Percentiles rank a stretch among this genome's conserved stretches.
Conservation (phyloP, 495 filamentous ascomycete genomes). For the Clavariopsis aquatica region DNA sequence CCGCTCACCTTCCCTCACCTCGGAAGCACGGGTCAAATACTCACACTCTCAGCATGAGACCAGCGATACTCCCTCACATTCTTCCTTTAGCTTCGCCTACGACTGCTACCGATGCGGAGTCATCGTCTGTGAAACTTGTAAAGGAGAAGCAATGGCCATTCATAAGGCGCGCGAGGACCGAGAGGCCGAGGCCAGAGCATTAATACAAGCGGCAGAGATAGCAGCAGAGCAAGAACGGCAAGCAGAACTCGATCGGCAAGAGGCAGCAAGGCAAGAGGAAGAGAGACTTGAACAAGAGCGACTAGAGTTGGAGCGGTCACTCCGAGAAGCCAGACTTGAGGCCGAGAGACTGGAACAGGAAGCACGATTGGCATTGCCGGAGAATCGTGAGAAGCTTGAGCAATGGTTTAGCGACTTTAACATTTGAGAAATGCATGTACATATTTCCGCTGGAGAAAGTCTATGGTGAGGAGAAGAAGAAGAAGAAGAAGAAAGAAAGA, state of each 20-base stretch:
- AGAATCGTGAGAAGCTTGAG: neutral
- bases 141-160: conserved; percentile 2
- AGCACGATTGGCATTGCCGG: neutral
- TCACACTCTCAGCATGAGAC: neutral
- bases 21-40: neutral
- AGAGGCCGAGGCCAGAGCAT: neutral
- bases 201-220: neutral
- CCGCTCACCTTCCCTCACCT: neutral
- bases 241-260: neutral
- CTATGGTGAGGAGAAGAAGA: neutral
- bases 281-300: neutral
- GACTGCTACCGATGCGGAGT: conserved; percentile 14
- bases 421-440: neutral
- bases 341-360: neutral
- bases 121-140: conserved; percentile 17
- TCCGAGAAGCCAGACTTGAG: too few relatives aligned
- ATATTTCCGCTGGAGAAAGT: neutral
- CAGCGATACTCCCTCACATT: neutral
- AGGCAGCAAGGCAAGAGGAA: neutral
- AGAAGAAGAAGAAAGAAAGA: too few relatives aligned
- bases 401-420: neutral
- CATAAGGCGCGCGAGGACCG: neutral
- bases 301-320: neutral
- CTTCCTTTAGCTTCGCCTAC: conserved; percentile 22
- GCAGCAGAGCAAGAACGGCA: neutral